Evolutionary conservation across 768 basidiomycete genomes (phyloP).

Genomic region (Leccinum uliginosum): DNA sequence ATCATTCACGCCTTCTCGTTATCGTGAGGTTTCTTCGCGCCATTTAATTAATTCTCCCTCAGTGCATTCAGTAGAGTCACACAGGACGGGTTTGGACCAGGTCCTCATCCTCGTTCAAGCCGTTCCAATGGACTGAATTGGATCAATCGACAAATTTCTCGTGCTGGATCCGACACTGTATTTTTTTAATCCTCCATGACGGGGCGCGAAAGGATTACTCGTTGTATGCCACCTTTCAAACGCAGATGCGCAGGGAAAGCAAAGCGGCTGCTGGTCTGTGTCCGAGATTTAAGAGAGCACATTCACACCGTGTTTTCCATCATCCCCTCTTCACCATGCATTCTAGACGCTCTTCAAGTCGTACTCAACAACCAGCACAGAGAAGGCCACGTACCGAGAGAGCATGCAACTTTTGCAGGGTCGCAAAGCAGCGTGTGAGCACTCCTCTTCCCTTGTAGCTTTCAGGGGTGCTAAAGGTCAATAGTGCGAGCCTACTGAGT

Average conservation of each 20-base stretch:
- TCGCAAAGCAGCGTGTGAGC: constrained; percentile 18
- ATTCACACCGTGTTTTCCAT: constrained; percentile 1
- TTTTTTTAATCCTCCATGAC: constrained; percentile 9
- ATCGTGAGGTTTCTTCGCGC: constrained; percentile 28
- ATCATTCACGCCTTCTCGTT: constrained; percentile 30
- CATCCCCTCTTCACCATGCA: constrained; percentile 16
- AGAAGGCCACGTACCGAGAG: constrained; percentile 11
- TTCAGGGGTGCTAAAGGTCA: constrained; percentile 2
- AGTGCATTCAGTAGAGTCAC: constrained; percentile 13
- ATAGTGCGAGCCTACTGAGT: constrained; percentile 19
- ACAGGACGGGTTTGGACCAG: constrained; percentile 6
- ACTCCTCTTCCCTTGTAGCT: not conserved
- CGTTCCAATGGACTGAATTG: constrained; percentile 6
- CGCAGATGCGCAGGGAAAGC: constrained; percentile 7
- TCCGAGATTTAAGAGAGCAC: constrained; percentile 18
- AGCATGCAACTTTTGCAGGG: constrained; percentile 21
- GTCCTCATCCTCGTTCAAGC: constrained; percentile 14
- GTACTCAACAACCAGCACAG: constrained; percentile 6
- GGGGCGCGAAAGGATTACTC: constrained; percentile 5
- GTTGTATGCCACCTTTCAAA: constrained; percentile 8
- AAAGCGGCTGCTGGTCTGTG: constrained; percentile 4
- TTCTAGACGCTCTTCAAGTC: constrained; percentile 4
- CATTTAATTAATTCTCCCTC: constrained; percentile 26
- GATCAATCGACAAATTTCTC: constrained; percentile 16
- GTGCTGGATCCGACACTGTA: constrained; percentile 3